Evolutionary conservation across 2,329 filamentous ascomycete species (phyloP).

Genomic region (Neofusicoccum umdonicola): DNA sequence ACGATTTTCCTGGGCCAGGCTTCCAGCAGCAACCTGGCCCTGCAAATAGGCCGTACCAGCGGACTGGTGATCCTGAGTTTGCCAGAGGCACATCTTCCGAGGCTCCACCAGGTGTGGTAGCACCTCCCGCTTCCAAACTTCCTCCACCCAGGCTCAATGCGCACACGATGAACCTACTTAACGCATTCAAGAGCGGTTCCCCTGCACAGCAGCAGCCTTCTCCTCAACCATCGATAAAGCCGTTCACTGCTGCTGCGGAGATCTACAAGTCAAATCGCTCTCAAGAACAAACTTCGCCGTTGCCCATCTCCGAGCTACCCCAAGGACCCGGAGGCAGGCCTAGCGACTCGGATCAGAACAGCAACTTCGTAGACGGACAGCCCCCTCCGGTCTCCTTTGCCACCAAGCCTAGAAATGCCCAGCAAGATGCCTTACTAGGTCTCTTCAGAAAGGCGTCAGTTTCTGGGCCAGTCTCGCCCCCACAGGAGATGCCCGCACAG

Average conservation of each 20-base stretch:
- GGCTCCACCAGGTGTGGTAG: constrained; percentile 42
- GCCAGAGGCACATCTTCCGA: constrained; percentile 27
- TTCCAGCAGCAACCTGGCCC: constrained; percentile 21
- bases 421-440: constrained; percentile 46
- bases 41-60: constrained; percentile 45
- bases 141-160: constrained; percentile 58
- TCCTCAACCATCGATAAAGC: constrained; percentile 14
- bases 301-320: background rate
- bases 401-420: constrained; percentile 38
- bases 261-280: constrained; percentile 13
- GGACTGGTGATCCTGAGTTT: constrained; percentile 42
- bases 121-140: constrained; percentile 57
- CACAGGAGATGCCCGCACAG: constrained; percentile 21
- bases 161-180: constrained; percentile 58
- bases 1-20: background rate
- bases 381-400: background rate
- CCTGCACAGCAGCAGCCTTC: constrained; percentile 25
- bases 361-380: constrained; percentile 10
- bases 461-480: constrained; percentile 13
- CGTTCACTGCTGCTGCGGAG: constrained; percentile 14
- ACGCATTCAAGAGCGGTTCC: constrained; percentile 51
- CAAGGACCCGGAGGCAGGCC: constrained; percentile 15
- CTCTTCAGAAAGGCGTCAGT: constrained; percentile 37
- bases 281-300: background rate
- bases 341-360: background rate